Base-by-base conservation (phyloP, 345 rosid species). In the Gossypium turneri region DNA sequence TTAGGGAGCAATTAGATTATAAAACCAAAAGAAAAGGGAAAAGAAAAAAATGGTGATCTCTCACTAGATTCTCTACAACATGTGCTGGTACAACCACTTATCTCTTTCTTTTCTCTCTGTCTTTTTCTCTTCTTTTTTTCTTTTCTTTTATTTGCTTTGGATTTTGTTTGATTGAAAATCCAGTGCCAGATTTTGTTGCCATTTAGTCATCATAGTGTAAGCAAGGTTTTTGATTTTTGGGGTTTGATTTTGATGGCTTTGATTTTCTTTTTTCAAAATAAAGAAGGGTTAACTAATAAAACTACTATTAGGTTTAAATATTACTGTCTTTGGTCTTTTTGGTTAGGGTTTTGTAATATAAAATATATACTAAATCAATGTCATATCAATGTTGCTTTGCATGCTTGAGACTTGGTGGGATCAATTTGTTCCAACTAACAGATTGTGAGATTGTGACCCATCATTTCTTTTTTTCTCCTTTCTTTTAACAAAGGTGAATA, bases 111-210 rank as follows among this genome's bases (percentile, higher is more conserved):
- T 56, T 27, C 41, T 34, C 65, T 11, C 44, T 57, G 38, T 64
- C 68, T 6, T 20, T 56, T 7, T 27, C 24, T 25, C 44, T 34
- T 34, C 7, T 34, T 57, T 10, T 6, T 24, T 13, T 41, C 45
- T 25, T 44, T 44, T 72, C 27, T 48, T 41, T 38, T 63, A 34
- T 48, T 50, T 24, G 43, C 63, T 65, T 82, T 70, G 62, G 81
- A 75, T 82, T 76, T 86, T 78, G 81, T 84, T 86, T 84, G 83
- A 69, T 82, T 82, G 72, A 77, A 84, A 86, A 78, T 80, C 81
- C 61, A 5, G 19, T 15, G 41, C 16, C 3, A 72, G 75, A 79
- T 74, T 83, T 77, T 76, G 63, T 76, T 78, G 75, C 79, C 83
- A 75, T 34, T 34, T 34, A 47, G 13, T 76, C 78, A 79, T 62